Percentiles rank a stretch among this genome's conserved stretches.
Conservation (phyloP, 345 rosid genomes). For the Erodium maritimum region DNA sequence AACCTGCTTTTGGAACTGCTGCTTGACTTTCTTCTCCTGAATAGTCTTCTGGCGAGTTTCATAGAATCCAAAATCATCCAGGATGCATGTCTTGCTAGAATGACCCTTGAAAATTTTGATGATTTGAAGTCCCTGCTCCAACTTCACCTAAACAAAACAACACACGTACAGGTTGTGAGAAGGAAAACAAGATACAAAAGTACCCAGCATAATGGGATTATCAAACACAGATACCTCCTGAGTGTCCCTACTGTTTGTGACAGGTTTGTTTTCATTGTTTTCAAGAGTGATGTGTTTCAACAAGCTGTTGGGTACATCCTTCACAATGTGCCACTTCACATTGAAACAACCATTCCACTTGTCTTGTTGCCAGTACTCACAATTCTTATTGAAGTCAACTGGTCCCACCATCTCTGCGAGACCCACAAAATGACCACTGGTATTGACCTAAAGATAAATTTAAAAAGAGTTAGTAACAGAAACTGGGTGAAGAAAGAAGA, state of each 20-base stretch:
- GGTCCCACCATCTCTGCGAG: constrained; percentile 87
- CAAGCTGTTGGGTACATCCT: constrained; percentile 76
- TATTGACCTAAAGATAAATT: constrained; percentile 54
- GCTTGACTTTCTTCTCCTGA: constrained; percentile 55
- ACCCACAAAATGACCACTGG: constrained; percentile 82
- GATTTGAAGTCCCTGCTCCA: constrained; percentile 61
- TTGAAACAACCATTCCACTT: constrained; percentile 88
- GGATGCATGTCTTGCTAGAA: constrained; percentile 42
- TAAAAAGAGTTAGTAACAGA: too few relatives aligned
- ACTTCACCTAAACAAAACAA: constrained; percentile 37
- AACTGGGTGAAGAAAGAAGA: too few relatives aligned
- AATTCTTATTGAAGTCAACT: constrained; percentile 67
- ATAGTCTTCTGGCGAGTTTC: constrained; percentile 67
- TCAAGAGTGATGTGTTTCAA: constrained; percentile 68
- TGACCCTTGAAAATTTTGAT: constrained; percentile 44
- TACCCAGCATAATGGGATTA: too few relatives aligned
- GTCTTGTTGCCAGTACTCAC: constrained; percentile 85
- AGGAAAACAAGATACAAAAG: too few relatives aligned
- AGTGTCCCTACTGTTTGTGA: constrained; percentile 85
- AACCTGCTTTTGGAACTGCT: constrained; percentile 18
- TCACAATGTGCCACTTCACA: constrained; percentile 70
- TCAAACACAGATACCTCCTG: constrained; percentile 63
- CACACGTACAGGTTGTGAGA: too few relatives aligned
- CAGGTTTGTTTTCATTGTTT: constrained; percentile 79
- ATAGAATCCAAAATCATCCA: constrained; percentile 67